Evolutionary conservation across 108 stramenopile genomes (phyloP).

Genomic region (Licmophora abbreviata): DNA sequence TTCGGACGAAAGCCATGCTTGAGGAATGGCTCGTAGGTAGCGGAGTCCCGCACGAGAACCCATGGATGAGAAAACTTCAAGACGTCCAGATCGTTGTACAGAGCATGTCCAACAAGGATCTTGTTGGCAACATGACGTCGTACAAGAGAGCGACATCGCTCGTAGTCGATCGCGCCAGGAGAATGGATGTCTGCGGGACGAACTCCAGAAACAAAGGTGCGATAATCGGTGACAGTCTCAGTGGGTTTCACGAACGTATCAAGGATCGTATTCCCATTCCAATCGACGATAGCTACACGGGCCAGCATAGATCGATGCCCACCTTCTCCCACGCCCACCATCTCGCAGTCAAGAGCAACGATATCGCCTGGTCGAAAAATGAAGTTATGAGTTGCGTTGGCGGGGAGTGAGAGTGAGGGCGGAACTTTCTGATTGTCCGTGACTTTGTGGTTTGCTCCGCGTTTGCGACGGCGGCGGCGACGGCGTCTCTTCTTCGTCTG

Average conservation of each 20-base stretch:
- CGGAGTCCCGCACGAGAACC: constrained; percentile 71
- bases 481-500: no score
- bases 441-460: no score
- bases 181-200: constrained; percentile 30
- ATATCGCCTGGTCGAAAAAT: no score
- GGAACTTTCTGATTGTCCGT: no score
- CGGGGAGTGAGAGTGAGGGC: no score
- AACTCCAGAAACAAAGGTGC: constrained; percentile 71
- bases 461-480: no score
- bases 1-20: constrained; percentile 31
- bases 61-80: constrained; percentile 77
- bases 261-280: constrained; percentile 53
- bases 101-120: constrained; percentile 87
- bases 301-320: constrained; percentile 53
- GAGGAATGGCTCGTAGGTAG: constrained; percentile 65
- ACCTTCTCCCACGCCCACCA: constrained; percentile 75
- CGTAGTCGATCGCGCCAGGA: not conserved
- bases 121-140: constrained; percentile 54
- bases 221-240: constrained; percentile 79
- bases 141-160: not conserved
- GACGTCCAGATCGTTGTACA: constrained; percentile 75
- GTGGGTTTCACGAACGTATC: constrained; percentile 55
- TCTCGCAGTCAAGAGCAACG: constrained; percentile 87
- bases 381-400: no score
- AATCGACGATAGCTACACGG: constrained; percentile 67